Percentiles rank a stretch among this genome's conserved stretches.
Conservation (phyloP, 2,329 filamentous ascomycete genomes). For the Zarea fungicola region DNA sequence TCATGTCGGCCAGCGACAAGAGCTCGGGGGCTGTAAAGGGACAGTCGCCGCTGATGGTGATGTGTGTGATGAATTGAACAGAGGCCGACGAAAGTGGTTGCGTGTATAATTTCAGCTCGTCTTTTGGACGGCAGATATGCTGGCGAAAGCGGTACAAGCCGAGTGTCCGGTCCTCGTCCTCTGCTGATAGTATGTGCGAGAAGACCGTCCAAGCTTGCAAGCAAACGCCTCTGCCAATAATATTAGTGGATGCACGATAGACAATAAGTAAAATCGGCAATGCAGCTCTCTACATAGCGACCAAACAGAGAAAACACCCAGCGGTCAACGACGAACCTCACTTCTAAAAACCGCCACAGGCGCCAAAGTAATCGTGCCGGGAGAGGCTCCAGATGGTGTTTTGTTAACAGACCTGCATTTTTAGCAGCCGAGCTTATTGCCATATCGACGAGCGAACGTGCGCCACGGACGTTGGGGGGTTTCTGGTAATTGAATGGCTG, state of each 20-base stretch:
- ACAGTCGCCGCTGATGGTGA: conserved; percentile 34
- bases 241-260: not conserved
- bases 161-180: conserved; percentile 29
- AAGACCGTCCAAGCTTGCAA: conserved; percentile 38
- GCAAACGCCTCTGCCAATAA: conserved; percentile 15
- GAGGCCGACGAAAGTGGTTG: conserved; percentile 31
- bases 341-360: conserved; percentile 36
- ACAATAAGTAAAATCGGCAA: not conserved
- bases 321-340: conserved; percentile 26
- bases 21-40: conserved; percentile 34
- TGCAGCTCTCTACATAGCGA: no score
- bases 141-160: conserved; percentile 34
- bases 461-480: conserved; percentile 24
- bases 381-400: conserved; percentile 29
- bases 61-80: conserved; percentile 36
- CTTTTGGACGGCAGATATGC: conserved; percentile 33
- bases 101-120: conserved; percentile 31
- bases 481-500: conserved; percentile 22
- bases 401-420: conserved; percentile 31
- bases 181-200: conserved; percentile 28
- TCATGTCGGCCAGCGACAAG: conserved; percentile 34
- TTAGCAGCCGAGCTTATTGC: conserved; percentile 31
- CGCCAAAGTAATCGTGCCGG: conserved; percentile 30
- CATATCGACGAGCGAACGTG: conserved; percentile 35
- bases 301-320: not conserved